phyloP scores from a whole-genome alignment of 306 rosid genomes.

The Amphicarpaea edgeworthii region DNA sequence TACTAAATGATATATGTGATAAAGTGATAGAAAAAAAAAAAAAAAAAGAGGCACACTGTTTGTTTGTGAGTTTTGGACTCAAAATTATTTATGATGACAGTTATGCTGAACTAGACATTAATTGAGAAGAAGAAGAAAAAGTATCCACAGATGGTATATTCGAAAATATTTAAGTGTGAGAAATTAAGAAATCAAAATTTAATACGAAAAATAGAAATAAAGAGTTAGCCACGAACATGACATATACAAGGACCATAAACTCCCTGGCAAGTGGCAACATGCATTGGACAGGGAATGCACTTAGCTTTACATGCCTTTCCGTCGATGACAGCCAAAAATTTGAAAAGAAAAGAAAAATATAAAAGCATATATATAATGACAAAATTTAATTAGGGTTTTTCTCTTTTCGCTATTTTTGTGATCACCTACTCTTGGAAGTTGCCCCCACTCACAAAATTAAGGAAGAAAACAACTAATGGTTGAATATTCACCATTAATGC shows the following conservation, averaged over 20 bases:
- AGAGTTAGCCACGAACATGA: background rate
- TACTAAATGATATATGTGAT: no score
- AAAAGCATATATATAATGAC: background rate
- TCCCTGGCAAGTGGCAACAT: background rate
- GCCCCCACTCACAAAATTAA: no score
- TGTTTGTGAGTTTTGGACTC: background rate
- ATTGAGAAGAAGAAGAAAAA: background rate
- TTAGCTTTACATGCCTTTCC: background rate
- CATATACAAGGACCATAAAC: background rate
- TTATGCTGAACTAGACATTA: background rate
- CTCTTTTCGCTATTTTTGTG: no score
- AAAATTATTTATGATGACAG: background rate
- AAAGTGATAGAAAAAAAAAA: no score
- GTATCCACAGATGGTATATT: background rate
- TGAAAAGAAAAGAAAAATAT: background rate
- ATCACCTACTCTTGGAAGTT: no score
- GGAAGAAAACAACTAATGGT: no score
- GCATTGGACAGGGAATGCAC: background rate
- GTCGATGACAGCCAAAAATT: background rate
- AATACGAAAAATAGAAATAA: background rate
- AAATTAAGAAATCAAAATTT: background rate
- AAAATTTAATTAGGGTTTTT: no score
- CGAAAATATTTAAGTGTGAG: background rate
- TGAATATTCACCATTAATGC: no score
- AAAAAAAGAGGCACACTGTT: background rate